phyloP scores from a whole-genome alignment of 768 basidiomycete genomes.

The Mycena capillaripes region DNA sequence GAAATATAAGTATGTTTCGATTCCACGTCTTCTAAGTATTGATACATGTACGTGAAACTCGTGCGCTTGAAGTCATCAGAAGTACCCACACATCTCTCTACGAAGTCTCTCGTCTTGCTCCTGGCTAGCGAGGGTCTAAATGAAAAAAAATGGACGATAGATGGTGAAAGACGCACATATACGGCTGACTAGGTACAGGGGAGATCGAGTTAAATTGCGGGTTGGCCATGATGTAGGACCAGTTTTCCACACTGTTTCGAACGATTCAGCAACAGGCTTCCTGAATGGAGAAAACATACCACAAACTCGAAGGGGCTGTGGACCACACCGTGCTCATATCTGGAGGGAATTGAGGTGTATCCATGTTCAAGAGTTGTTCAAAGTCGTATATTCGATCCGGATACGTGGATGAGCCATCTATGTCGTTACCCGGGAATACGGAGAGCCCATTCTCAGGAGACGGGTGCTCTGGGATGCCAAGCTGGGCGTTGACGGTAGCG shows the following conservation, averaged over 20 bases:
- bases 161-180: not conserved
- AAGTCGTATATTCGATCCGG: not conserved
- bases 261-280: not conserved
- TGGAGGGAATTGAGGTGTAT: not conserved
- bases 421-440: not conserved
- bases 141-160: not conserved
- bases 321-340: conserved; percentile 20
- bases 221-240: conserved; percentile 23
- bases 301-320: conserved; percentile 4
- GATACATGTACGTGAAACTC: not conserved
- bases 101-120: not conserved
- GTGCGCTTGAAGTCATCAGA: no score
- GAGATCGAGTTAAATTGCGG: not conserved
- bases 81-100: not conserved
- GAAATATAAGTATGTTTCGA: not conserved
- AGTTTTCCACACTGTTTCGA: conserved; percentile 26
- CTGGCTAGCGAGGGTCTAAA: not conserved
- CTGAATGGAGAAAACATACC: not conserved
- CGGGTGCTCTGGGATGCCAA: not conserved
- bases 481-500: not conserved
- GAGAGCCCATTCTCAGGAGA: not conserved
- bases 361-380: not conserved
- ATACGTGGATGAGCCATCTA: not conserved
- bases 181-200: not conserved
- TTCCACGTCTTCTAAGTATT: not conserved